Conservation (phyloP, 1,139 yeast genomes). For the Yamadazyma sp. region DNA sequence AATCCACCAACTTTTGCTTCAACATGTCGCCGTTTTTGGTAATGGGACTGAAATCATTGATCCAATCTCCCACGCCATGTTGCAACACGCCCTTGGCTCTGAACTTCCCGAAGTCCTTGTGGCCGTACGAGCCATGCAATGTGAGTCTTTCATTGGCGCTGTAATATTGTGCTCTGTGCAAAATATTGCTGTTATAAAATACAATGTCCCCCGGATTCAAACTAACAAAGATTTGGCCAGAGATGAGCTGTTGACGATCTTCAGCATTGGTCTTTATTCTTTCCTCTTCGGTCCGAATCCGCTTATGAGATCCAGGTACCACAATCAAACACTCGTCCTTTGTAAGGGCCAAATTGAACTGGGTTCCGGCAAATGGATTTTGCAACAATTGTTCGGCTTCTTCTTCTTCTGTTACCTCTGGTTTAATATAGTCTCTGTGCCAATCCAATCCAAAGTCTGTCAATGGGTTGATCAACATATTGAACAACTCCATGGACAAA, state of each 20-base stretch:
- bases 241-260: slow-evolving; percentile 36
- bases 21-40: slow-evolving; percentile 35
- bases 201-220: slow-evolving; percentile 56
- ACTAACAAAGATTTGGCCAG: slow-evolving; percentile 42
- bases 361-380: slow-evolving; percentile 53
- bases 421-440: slow-evolving; percentile 57
- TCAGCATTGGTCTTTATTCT: slow-evolving; percentile 38
- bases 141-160: slow-evolving; percentile 45
- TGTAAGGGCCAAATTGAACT: slow-evolving; percentile 54
- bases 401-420: slow-evolving; percentile 48
- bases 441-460: slow-evolving; percentile 57
- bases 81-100: slow-evolving; percentile 55
- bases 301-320: slow-evolving; percentile 50
- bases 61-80: slow-evolving; percentile 56
- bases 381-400: slow-evolving; percentile 40
- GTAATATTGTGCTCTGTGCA: slow-evolving; percentile 51
- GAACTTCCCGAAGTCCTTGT: slow-evolving; percentile 39
- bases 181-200: slow-evolving; percentile 53
- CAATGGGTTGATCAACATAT: slow-evolving; percentile 57
- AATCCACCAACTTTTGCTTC: slow-evolving; percentile 32
- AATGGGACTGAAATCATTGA: slow-evolving; percentile 39
- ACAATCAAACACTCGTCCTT: slow-evolving; percentile 52
- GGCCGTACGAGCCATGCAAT: slow-evolving; percentile 57
- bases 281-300: slow-evolving; percentile 50
- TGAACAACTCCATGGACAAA: slow-evolving; percentile 53